Percentiles rank a stretch among this genome's conserved stretches.
Evolutionary conservation across 768 basidiomycete species (phyloP).

Genomic region (Lenzites betulinus): DNA sequence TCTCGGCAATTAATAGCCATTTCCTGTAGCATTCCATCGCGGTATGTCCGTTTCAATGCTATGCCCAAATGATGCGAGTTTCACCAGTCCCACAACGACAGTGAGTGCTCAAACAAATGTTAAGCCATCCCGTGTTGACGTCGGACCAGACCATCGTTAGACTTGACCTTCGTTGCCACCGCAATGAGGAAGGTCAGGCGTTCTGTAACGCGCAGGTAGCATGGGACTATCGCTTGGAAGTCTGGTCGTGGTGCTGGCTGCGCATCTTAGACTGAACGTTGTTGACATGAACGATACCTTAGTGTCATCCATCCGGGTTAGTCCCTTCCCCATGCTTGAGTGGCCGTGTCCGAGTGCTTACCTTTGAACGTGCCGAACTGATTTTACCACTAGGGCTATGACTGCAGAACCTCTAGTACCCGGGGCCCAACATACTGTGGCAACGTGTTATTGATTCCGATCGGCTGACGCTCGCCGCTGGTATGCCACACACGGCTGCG

Average conservation of each 20-base stretch:
- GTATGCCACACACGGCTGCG: background rate
- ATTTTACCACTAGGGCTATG: background rate
- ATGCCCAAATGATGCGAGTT: background rate
- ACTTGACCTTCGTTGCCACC: background rate
- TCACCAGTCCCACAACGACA: background rate
- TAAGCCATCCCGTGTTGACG: background rate
- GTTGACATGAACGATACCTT: background rate
- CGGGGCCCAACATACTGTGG: background rate
- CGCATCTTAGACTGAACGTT: background rate
- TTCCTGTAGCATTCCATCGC: background rate
- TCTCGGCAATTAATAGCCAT: background rate
- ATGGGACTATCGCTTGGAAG: background rate
- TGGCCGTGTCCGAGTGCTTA: too few species aligned
- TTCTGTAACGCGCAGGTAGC: slow-evolving; percentile 3
- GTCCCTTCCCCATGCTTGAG: background rate
- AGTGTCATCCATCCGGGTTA: background rate
- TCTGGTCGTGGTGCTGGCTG: background rate
- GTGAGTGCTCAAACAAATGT: background rate
- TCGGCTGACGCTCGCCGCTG: background rate
- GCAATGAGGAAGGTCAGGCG: background rate
- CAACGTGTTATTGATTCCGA: background rate
- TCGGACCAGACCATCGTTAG: background rate
- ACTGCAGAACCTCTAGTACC: background rate
- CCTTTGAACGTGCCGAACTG: background rate
- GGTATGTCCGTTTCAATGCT: background rate